Evolutionary conservation across 495 filamentous ascomycete genomes (phyloP), one percentile per base, ranked within the genome.

Genomic region (Penicillium pulvis): DNA sequence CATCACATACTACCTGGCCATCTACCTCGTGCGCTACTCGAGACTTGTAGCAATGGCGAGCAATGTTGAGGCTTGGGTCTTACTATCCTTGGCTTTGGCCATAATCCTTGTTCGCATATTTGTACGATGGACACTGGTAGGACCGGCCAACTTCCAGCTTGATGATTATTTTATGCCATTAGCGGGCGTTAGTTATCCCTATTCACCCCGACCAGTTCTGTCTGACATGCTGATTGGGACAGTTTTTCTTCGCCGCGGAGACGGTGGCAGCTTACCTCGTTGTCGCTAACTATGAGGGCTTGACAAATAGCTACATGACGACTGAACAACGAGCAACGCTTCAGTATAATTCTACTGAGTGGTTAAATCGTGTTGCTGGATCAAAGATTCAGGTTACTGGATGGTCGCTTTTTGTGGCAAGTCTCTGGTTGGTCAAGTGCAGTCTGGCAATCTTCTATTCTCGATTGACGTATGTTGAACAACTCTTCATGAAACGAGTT

Each of bases 81-180:
- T 85, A 11, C 65, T 84, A n/a, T 76, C 71, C 7, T 45, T 82
- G 24, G 81, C 70, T 5, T 35, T 82, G 1, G 24, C 68, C 33
- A 67, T 79, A 30, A 80, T 86, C 19, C 42, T 71, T 6, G 55
- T 80, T 6, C 80, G 82, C 0, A 58, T 75, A 0, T 73, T 67
- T 36, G 78, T 77, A 26, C 74, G 83, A 55, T 76, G 77, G 63
- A 73, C 56, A 20, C 67, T 74, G 12, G 79, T 81, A 23, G 81
- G 82, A 3, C 58, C 75, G 14, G 28, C 56, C n/a, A 69, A 75
- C 6, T 76, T 81, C 28, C 71, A 79, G 56, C 66, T 77, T 1
- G 84, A 86, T 63, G 84, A 86, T 58, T 85, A 83, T 60, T 62
- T 85, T 1, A 85, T 85, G 82, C 63, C 81, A 12, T 30, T 84